These are phyloP conservation scores for Amanita molliuscula DNA, from an alignment of 768 basidiomycete species.

Conservation along the genomic window DNA sequence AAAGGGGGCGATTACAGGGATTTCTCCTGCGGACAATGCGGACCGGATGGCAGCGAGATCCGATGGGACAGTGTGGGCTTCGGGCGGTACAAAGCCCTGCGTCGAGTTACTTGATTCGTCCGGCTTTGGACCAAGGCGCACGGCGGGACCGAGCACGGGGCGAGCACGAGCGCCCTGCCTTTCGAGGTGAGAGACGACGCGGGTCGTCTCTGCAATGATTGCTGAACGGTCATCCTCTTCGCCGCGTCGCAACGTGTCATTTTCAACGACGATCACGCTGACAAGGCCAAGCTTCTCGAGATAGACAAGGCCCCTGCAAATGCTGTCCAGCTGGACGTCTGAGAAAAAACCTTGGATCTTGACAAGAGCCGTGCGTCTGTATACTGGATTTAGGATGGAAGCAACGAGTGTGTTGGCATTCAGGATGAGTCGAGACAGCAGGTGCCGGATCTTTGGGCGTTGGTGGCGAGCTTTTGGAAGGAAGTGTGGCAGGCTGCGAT, in stretches of 20 bases:
- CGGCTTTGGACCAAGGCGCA: slow-evolving; percentile 74
- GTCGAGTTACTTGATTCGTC: slow-evolving; percentile 22
- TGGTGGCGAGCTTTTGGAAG: slow-evolving; percentile 16
- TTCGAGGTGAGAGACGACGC: slow-evolving; percentile 75
- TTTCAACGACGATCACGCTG: slow-evolving; percentile 90
- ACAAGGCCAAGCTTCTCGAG: slow-evolving; percentile 93
- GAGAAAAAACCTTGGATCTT: slow-evolving; percentile 96
- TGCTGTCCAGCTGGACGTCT: slow-evolving; percentile 87
- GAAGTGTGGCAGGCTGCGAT: slow-evolving; percentile 10
- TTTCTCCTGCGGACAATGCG: slow-evolving; percentile 87
- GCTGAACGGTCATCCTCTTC: slow-evolving; percentile 57
- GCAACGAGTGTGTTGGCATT: slow-evolving; percentile 49
- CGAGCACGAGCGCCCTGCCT: slow-evolving; percentile 79
- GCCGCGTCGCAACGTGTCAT: slow-evolving; percentile 63
- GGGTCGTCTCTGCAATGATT: slow-evolving; percentile 74
- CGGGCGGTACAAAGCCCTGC: slow-evolving; percentile 37
- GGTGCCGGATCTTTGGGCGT: slow-evolving; percentile 23
- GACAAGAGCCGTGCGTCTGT: slow-evolving; percentile 84
- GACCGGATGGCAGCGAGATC: slow-evolving; percentile 82
- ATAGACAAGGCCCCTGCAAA: slow-evolving; percentile 88
- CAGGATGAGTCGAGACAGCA: slow-evolving; percentile 21
- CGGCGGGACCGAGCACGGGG: slow-evolving; percentile 80
- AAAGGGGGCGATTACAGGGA: slow-evolving; percentile 90
- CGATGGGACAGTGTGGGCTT: slow-evolving; percentile 69
- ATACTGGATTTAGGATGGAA: slow-evolving; percentile 77